These are phyloP conservation scores for Prunus mume DNA, from an alignment of 306 rosid species.

Conservation along the genomic window DNA sequence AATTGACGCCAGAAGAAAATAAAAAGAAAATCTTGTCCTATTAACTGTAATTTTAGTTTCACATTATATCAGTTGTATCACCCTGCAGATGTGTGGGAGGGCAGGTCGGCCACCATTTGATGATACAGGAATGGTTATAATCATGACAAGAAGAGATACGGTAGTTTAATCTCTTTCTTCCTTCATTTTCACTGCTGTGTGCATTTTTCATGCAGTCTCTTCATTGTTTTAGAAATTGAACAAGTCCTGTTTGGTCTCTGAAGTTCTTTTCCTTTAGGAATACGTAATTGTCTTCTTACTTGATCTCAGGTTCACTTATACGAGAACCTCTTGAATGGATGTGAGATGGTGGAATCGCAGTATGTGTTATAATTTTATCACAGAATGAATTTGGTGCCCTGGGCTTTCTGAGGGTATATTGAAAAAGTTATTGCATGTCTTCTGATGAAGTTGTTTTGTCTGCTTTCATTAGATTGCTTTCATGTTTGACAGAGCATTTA, in stretches of 20 bases:
- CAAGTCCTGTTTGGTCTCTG: not conserved
- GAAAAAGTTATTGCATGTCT: slow-evolving; percentile 3
- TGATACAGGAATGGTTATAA: slow-evolving; percentile 94
- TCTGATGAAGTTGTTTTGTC: slow-evolving; percentile 26
- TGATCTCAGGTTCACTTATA: slow-evolving; percentile 79
- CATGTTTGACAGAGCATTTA: slow-evolving; percentile 93
- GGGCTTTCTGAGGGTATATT: slow-evolving; percentile 15
- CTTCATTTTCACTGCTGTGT: slow-evolving; percentile 9
- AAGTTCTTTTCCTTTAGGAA: slow-evolving; percentile 1
- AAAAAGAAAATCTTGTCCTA: not conserved
- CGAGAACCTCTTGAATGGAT: slow-evolving; percentile 90
- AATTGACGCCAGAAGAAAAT: not conserved
- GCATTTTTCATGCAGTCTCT: not conserved
- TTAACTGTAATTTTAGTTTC: slow-evolving; percentile 1
- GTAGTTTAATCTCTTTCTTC: slow-evolving; percentile 38
- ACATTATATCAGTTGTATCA: slow-evolving; percentile 1
- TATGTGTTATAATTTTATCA: slow-evolving; percentile 38
- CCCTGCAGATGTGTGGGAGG: slow-evolving; percentile 86
- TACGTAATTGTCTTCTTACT: slow-evolving; percentile 15
- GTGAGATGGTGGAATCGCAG: slow-evolving; percentile 98
- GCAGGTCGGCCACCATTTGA: slow-evolving; percentile 99
- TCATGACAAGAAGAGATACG: slow-evolving; percentile 97
- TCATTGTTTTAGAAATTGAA: not conserved
- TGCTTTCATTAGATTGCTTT: slow-evolving; percentile 57
- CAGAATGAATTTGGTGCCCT: slow-evolving; percentile 10